Percentiles rank a stretch among this genome's conserved stretches.
These are phyloP conservation scores for Aspergillus wentii DNA, from an alignment of 495 filamentous ascomycete species.

Conservation along the genomic window DNA sequence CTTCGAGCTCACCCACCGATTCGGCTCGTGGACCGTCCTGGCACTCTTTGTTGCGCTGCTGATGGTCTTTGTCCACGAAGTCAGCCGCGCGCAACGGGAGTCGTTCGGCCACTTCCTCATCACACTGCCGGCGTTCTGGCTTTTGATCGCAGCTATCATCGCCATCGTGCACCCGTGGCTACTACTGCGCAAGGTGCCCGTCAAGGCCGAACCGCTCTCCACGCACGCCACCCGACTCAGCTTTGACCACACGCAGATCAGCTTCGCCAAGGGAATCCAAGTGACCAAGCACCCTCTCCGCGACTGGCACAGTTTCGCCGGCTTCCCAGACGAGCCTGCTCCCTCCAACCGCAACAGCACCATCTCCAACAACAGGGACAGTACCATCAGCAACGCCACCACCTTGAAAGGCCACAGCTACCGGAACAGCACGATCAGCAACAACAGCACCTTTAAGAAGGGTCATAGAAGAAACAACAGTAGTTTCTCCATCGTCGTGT, in stretches of 20 bases:
- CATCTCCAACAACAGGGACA: no score
- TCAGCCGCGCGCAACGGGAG: slow-evolving; percentile 14
- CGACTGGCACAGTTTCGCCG: slow-evolving; percentile 72
- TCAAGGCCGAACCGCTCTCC: slow-evolving; percentile 59
- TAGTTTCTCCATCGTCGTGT: slow-evolving; percentile 55
- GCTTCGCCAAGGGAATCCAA: slow-evolving; percentile 15
- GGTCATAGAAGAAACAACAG: no score
- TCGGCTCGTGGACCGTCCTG: slow-evolving; percentile 58
- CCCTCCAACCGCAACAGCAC: no score
- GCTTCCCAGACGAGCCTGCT: slow-evolving; percentile 55
- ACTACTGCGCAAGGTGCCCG: slow-evolving; percentile 51
- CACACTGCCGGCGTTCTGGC: slow-evolving; percentile 61
- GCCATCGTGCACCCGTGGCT: slow-evolving; percentile 66
- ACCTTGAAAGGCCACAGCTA: no score
- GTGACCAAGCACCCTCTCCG: slow-evolving; percentile 46
- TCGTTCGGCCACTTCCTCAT: slow-evolving; percentile 32
- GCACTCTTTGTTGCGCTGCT: slow-evolving; percentile 54
- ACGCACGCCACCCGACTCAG: slow-evolving; percentile 63
- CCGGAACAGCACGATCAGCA: no score
- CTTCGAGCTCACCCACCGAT: slow-evolving; percentile 66
- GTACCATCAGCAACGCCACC: no score
- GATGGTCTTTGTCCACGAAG: slow-evolving; percentile 19
- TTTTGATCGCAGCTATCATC: slow-evolving; percentile 54
- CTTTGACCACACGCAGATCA: slow-evolving; percentile 48
- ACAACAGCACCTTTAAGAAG: no score